Base-by-base conservation (phyloP, 768 basidiomycete genomes). In the Phallus indusiatus region DNA sequence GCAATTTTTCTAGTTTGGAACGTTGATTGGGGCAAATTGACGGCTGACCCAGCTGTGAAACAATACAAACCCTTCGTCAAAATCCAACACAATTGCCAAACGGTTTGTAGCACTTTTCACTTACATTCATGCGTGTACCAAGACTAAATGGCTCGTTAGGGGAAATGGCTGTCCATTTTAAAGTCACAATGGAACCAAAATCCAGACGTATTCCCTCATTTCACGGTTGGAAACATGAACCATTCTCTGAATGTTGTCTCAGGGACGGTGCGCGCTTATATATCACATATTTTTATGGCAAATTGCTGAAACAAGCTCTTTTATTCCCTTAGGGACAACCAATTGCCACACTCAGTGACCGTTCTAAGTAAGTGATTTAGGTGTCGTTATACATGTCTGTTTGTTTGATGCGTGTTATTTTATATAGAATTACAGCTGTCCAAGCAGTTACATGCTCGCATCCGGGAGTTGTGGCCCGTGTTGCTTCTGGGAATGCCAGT, bases 391-490 rank as follows among this genome's bases (percentile, higher is more conserved):
- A 24, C 22, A 11, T 53, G 2, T 20, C 24, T 10, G 59, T 55
- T 28, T 18, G n/a, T 22, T 18, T 21, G 11, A 57, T 56, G 35
- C 16, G 22, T 18, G 9, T 36, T 33, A n/a, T n/a, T n/a, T n/a
- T n/a, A 33, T 14, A 21, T 62, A 90, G 87, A 63, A 84, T 92
- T 61, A 81, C 86, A 20, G 90, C 90, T 1, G 85, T 86, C 4
- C 90, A 91, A 70, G 89, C 90, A n/a, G 90, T 92, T n/a, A 89
- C 90, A 8, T 88, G 85, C 64, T 89, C 87, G 14, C 90, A 92
- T 68, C 90, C 90, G 0, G 84, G 67, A 57, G 71, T 88, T 20
- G 76, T 88, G 1, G 88, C 88, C 65, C 79, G 90, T 24, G 85
- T 78, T 21, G 90, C 78, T 3, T 88, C 81, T 49, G 90, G 89